phyloP scores from a whole-genome alignment of 306 rosid genomes.

The Vicia sativa region DNA sequence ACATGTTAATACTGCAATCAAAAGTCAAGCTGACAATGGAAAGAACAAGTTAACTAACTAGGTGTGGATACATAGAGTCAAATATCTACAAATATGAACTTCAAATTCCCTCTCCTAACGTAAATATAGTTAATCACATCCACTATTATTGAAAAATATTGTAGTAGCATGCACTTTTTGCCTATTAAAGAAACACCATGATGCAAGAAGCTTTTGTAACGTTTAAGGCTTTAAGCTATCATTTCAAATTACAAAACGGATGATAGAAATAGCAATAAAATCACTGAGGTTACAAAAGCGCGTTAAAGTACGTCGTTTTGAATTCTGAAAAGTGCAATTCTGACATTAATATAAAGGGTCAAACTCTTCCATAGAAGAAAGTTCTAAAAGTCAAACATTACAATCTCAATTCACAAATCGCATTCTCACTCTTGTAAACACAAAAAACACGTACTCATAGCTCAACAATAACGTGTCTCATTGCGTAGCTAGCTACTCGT shows the following conservation, averaged over 20 bases:
- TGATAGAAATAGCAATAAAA: not conserved
- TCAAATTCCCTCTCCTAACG: not conserved
- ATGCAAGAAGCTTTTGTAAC: not conserved
- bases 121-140: not conserved
- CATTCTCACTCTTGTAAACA: conserved; percentile 35
- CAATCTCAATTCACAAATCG: not conserved
- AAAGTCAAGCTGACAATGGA: conserved; percentile 26
- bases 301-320: conserved; percentile 2
- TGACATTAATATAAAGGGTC: not conserved
- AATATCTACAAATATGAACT: not conserved
- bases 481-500: not conserved
- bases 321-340: conserved; percentile 8
- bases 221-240: too few relatives aligned
- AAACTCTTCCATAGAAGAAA: not conserved
- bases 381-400: conserved; percentile 32
- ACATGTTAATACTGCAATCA: not conserved
- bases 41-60: not conserved
- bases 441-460: conserved; percentile 16
- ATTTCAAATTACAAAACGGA: not conserved
- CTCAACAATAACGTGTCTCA: not conserved
- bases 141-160: not conserved
- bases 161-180: not conserved
- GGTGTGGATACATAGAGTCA: not conserved
- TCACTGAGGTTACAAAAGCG: not conserved
- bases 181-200: not conserved